phyloP scores from a whole-genome alignment of 164 flowering plant species.

The Euptelea pleiosperma region DNA sequence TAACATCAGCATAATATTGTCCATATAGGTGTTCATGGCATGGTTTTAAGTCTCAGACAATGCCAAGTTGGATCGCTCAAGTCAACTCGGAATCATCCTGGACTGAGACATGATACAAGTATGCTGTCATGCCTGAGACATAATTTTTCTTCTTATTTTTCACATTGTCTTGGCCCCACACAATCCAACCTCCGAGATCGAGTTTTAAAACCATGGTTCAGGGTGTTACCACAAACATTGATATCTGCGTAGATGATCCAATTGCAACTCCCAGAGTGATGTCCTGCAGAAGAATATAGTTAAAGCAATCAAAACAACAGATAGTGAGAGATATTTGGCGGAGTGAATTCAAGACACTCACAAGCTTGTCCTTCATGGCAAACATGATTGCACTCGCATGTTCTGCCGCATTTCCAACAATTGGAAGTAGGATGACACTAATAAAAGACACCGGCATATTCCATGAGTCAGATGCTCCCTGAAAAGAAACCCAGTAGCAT shows the following conservation, averaged over 20 bases:
- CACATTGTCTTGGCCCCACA: too few relatives aligned
- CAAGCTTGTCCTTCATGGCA: constrained; percentile 73
- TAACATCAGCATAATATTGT: neutral
- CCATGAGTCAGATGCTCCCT: constrained; percentile 71
- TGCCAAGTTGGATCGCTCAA: too few relatives aligned
- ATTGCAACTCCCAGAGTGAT: constrained; percentile 74
- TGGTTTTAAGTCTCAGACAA: too few relatives aligned
- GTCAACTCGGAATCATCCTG: too few relatives aligned
- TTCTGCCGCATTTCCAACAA: constrained; percentile 80
- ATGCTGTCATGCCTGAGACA: too few relatives aligned
- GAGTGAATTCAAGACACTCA: constrained; percentile 25
- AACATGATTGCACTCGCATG: constrained; percentile 83
- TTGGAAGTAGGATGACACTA: constrained; percentile 72
- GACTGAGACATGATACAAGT: too few relatives aligned
- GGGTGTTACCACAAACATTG: constrained; percentile 69
- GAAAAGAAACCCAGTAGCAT: constrained; percentile 17
- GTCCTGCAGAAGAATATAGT: constrained; percentile 35
- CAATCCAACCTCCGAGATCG: too few relatives aligned
- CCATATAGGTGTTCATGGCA: neutral
- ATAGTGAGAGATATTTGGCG: constrained; percentile 5
- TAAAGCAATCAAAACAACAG: constrained; percentile 6
- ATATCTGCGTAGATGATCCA: constrained; percentile 76
- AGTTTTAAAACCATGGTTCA: too few relatives aligned
- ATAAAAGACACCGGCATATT: constrained; percentile 74
- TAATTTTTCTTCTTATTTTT: too few relatives aligned